A percentile compares a stretch with the other conserved stretches of the same genome.
phyloP scores from a whole-genome alignment of 192 early-diverging fungal species.

The Podila horticola region DNA sequence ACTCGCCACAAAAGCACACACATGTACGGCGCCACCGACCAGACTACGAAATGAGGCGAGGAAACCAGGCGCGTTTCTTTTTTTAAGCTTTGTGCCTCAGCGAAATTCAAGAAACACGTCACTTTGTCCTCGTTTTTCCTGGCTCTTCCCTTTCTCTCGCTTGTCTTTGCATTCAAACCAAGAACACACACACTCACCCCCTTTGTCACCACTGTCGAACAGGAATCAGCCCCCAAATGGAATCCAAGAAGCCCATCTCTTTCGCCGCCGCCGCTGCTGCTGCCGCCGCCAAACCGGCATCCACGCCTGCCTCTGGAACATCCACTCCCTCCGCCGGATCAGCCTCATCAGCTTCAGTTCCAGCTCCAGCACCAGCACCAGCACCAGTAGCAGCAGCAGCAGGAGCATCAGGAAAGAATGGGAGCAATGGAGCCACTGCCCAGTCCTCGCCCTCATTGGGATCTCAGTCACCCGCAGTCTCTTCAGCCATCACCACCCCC shows the following conservation, averaged over 20 bases:
- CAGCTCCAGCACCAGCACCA: neutral
- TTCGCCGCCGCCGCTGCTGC: slow-evolving; percentile 43
- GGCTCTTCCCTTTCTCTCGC: neutral
- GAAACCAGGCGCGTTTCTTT: too few relatives aligned
- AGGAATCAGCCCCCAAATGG: slow-evolving; percentile 12
- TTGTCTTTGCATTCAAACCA: neutral
- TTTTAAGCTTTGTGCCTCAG: too few relatives aligned
- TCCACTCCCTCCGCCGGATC: neutral
- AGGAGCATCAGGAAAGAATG: slow-evolving; percentile 22
- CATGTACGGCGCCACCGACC: too few relatives aligned
- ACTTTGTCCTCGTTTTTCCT: too few relatives aligned
- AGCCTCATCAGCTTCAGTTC: neutral
- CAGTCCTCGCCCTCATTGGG: slow-evolving; percentile 17
- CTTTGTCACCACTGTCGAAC: neutral
- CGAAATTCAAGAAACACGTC: too few relatives aligned
- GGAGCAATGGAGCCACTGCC: neutral
- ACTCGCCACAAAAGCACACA: too few relatives aligned
- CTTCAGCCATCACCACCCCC: neutral
- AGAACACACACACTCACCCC: neutral
- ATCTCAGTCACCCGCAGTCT: slow-evolving; percentile 12
- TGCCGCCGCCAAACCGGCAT: slow-evolving; percentile 17
- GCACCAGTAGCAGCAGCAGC: neutral
- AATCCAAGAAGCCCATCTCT: slow-evolving; percentile 45
- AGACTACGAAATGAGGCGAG: too few relatives aligned
- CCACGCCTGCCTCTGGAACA: slow-evolving; percentile 5